Evolutionary conservation across 1,284 basidiomycete genomes (phyloP).

Genomic region (Fereydounia khargensis): DNA sequence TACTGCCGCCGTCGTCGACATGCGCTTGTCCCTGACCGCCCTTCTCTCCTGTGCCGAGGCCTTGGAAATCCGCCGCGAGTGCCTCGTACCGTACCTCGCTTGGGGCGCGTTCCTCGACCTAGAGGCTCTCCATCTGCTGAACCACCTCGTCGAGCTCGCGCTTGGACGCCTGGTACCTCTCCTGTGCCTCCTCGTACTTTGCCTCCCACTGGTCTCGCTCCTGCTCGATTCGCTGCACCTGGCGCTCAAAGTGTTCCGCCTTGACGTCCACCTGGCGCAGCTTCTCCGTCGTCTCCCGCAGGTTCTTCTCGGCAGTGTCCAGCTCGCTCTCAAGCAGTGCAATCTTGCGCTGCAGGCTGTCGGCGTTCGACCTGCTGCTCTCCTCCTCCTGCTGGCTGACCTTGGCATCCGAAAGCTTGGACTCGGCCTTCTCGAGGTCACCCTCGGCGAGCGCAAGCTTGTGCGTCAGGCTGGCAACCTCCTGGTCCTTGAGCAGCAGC

Average conservation of each 20-base stretch:
- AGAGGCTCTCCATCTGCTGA: constrained; percentile 76
- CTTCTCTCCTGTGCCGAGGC: too few relatives aligned
- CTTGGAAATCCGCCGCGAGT: too few relatives aligned
- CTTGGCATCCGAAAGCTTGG: constrained; percentile 73
- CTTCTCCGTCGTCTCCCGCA: constrained; percentile 97
- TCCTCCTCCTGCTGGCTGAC: constrained; percentile 71
- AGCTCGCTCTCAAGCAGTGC: constrained; percentile 91
- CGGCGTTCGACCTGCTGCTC: constrained; percentile 71
- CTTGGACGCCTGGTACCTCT: constrained; percentile 76
- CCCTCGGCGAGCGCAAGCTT: constrained; percentile 70
- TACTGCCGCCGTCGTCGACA: background rate
- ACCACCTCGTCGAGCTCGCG: constrained; percentile 85
- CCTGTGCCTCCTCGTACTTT: constrained; percentile 82
- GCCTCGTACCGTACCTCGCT: constrained; percentile 1
- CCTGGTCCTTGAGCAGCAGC: constrained; percentile 81
- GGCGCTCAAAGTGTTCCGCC: constrained; percentile 96
- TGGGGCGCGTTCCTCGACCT: constrained; percentile 18
- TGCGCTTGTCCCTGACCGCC: background rate
- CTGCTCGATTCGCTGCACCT: constrained; percentile 80
- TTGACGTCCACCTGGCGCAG: constrained; percentile 96
- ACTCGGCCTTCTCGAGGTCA: constrained; percentile 76
- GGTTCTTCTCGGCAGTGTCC: constrained; percentile 91
- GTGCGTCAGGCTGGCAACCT: constrained; percentile 78
- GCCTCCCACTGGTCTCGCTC: constrained; percentile 92
- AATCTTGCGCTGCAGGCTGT: constrained; percentile 79